Evolutionary conservation across 192 early-diverging fungal species (phyloP), one percentile per base, ranked within the genome.

Genomic region (Coemansia brasiliensis): DNA sequence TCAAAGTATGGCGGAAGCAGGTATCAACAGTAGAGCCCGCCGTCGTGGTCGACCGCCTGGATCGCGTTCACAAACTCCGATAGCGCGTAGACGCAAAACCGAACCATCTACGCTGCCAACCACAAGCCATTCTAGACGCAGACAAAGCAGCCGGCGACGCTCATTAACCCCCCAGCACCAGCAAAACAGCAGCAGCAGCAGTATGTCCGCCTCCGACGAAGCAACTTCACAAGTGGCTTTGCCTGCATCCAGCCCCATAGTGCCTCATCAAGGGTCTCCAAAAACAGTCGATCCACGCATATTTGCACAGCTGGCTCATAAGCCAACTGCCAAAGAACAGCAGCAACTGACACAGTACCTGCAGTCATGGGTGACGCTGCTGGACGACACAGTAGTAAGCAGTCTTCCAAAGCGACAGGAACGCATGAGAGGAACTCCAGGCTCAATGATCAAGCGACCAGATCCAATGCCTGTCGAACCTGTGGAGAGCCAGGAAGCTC

Each of bases 41-140:
- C 56, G 74, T 13, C 68, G 74, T 18, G 74, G 74, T 2, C 68
- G 74, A 12, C 74, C 74, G 0, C 74, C 74, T n/a, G 74, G 74
- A 18, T 35, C 51, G 16, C 59, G 60, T 22, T 32, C 48, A 16
- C 32, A 5, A 46, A 11, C 39, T 29, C 52, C 51, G 25, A n/a
- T 32, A 37, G 50, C 37, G 26, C 15, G 17, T 22, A 55, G 38
- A 24, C 17, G 11, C 39, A 55, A 18, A 18, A 17, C 11, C 25
- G 25, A 38, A 32, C 42, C 44, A 37, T 26, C 46, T 35, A 7
- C 32, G 32, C 32, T 5, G n/a, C n/a, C n/a, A n/a, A n/a, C n/a
- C 10, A 35, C 32, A 35, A 10, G 32, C 10, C 32, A 10, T 10
- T 35, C 32, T 10, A 35, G 32, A 10, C 32, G 32, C 32, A 35